Percentiles rank a stretch among this genome's conserved stretches.
phyloP scores from a whole-genome alignment of 495 filamentous ascomycete genomes.

The Neurospora sublineolata region DNA sequence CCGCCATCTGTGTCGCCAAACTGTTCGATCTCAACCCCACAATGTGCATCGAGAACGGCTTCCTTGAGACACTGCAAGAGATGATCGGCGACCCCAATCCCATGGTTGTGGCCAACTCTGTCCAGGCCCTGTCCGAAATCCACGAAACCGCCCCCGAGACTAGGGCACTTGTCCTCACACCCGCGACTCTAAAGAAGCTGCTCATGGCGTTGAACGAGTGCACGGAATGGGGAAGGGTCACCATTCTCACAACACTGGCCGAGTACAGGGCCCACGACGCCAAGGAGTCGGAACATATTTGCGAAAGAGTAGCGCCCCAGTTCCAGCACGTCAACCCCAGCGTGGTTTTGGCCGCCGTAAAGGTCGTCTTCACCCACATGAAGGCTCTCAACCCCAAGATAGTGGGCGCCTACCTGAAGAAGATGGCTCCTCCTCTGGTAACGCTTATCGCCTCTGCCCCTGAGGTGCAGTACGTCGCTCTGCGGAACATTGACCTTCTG shows the following conservation, averaged over 20 bases:
- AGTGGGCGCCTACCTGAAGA: slow-evolving; percentile 74
- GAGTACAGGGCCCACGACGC: slow-evolving; percentile 77
- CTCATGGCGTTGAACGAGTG: slow-evolving; percentile 96
- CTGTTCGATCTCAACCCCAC: slow-evolving; percentile 87
- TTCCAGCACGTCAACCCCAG: slow-evolving; percentile 98
- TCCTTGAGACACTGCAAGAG: slow-evolving; percentile 90
- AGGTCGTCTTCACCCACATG: slow-evolving; percentile 97
- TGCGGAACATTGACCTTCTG: slow-evolving; percentile 89
- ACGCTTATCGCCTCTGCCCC: slow-evolving; percentile 92
- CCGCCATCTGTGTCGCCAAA: slow-evolving; percentile 95
- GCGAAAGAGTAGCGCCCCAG: slow-evolving; percentile 87
- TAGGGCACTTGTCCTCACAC: slow-evolving; percentile 67
- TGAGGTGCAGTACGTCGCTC: slow-evolving; percentile 91
- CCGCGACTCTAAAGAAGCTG: slow-evolving; percentile 79
- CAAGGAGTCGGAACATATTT: slow-evolving; percentile 97
- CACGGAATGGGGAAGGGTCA: slow-evolving; percentile 97
- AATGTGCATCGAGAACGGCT: slow-evolving; percentile 93
- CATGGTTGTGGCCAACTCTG: slow-evolving; percentile 96
- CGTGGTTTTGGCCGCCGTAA: slow-evolving; percentile 92
- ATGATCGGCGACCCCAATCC: slow-evolving; percentile 96
- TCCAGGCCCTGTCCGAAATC: slow-evolving; percentile 89
- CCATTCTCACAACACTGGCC: slow-evolving; percentile 79
- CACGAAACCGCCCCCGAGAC: slow-evolving; percentile 83
- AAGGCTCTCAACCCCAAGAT: slow-evolving; percentile 66
- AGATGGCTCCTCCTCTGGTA: slow-evolving; percentile 96